phyloP scores from a whole-genome alignment of 2,329 filamentous ascomycete genomes.

The Davidsoniella eucalypti region DNA sequence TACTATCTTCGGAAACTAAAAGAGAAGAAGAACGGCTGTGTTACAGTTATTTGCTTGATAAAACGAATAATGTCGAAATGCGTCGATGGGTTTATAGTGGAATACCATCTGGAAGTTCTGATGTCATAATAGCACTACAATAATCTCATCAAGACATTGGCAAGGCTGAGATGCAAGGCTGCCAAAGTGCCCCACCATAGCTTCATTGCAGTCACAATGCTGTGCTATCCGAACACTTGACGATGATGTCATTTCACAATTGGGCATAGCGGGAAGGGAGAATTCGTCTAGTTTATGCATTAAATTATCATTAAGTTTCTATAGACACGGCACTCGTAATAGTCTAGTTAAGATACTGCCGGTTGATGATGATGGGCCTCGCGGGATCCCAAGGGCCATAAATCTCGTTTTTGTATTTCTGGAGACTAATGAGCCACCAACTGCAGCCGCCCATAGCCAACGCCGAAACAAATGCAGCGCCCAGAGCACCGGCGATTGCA shows the following conservation, averaged over 20 bases:
- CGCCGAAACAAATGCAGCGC: slow-evolving; percentile 58
- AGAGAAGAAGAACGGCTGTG: too few species aligned
- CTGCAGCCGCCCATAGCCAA: slow-evolving; percentile 83
- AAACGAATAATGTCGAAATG: too few species aligned
- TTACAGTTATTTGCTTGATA: too few species aligned
- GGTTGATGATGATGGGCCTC: slow-evolving; percentile 64
- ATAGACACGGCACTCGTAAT: background rate
- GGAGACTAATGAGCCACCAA: slow-evolving; percentile 93
- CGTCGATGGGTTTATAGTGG: too few species aligned
- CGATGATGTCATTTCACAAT: background rate
- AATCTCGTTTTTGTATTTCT: slow-evolving; percentile 99
- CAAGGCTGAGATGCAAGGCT: slow-evolving; percentile 13
- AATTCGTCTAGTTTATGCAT: too few species aligned
- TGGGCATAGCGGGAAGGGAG: background rate
- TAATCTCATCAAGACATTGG: background rate
- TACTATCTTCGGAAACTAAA: too few species aligned
- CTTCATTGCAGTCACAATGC: background rate
- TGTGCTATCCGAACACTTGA: too few species aligned
- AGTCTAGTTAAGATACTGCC: slow-evolving; percentile 33
- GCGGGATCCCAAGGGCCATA: slow-evolving; percentile 96
- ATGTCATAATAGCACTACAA: too few species aligned
- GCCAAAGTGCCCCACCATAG: background rate
- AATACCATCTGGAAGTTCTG: too few species aligned
- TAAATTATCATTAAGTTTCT: too few species aligned
- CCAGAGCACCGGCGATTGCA: slow-evolving; percentile 52